Evolutionary conservation across 2,329 filamentous ascomycete genomes (phyloP).

Genomic region (Colletotrichum liaoningense): DNA sequence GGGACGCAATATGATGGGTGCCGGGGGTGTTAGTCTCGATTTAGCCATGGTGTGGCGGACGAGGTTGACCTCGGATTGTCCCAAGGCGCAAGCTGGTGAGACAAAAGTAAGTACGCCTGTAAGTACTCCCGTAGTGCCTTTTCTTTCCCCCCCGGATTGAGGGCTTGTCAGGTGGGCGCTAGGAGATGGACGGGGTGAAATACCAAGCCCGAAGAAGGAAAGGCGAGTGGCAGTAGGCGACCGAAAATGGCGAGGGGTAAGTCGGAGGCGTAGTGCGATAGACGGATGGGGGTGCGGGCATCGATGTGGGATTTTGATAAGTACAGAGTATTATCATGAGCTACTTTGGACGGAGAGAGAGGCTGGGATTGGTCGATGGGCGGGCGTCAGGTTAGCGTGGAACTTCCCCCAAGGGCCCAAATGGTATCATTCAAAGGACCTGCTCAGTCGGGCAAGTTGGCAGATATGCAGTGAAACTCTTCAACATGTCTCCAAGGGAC

Average conservation of each 20-base stretch:
- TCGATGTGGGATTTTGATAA: slow-evolving; percentile 14
- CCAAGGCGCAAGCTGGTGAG: not conserved
- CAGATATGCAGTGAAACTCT: slow-evolving; percentile 31
- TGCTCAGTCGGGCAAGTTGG: slow-evolving; percentile 31
- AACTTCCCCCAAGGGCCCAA: not conserved
- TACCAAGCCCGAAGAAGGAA: slow-evolving; percentile 9
- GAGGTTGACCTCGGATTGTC: not conserved
- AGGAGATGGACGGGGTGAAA: not conserved
- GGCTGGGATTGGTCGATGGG: slow-evolving; percentile 21
- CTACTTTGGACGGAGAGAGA: slow-evolving; percentile 6
- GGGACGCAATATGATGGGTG: not conserved
- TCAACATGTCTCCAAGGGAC: not conserved
- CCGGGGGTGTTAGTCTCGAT: not conserved
- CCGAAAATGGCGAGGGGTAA: slow-evolving; percentile 1
- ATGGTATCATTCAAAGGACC: slow-evolving; percentile 15
- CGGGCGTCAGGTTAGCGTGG: slow-evolving; percentile 15
- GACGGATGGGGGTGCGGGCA: slow-evolving; percentile 29
- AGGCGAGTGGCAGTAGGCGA: not conserved
- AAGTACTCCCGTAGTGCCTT: not conserved
- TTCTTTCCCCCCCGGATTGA: not conserved
- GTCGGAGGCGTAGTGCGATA: slow-evolving; percentile 6
- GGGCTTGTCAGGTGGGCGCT: not conserved
- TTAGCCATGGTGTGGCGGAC: slow-evolving; percentile 2
- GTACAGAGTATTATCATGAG: not conserved
- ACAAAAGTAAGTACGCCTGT: not conserved